A percentile compares a stretch with the other conserved stretches of the same genome.
These are phyloP conservation scores for Podospora pseudoanserina DNA, from an alignment of 495 filamentous ascomycete species.

Conservation along the genomic window DNA sequence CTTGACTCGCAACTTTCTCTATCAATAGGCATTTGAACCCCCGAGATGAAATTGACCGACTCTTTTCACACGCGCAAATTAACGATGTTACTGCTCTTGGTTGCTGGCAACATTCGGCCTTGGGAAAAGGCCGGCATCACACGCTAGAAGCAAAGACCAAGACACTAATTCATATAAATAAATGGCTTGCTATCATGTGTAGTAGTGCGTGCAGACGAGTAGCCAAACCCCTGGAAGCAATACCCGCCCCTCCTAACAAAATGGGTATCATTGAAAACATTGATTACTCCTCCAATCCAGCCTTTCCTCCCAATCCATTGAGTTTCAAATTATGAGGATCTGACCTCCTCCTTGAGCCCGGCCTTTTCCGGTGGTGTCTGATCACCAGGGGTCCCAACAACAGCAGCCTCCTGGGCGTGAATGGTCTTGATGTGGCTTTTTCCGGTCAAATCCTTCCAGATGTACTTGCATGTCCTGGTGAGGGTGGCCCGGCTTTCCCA, in stretches of 20 bases:
- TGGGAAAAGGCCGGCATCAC: too few species aligned
- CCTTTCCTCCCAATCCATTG: neutral
- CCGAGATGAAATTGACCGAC: too few species aligned
- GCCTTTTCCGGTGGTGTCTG: slow-evolving; percentile 34
- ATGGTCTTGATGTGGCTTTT: slow-evolving; percentile 45
- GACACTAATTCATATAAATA: neutral
- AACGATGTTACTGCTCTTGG: too few species aligned
- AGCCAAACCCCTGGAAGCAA: neutral
- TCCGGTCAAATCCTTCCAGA: slow-evolving; percentile 67
- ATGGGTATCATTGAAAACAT: slow-evolving; percentile 3
- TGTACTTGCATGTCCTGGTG: slow-evolving; percentile 57
- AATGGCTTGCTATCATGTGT: neutral
- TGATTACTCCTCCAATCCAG: neutral
- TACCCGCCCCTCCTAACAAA: neutral
- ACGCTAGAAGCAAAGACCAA: neutral
- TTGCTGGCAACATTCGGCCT: too few species aligned
- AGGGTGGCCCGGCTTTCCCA: slow-evolving; percentile 76
- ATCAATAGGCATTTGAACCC: too few species aligned
- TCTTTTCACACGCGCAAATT: too few species aligned
- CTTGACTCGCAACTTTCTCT: too few species aligned
- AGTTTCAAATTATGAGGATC: slow-evolving; percentile 5
- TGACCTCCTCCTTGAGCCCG: slow-evolving; percentile 20
- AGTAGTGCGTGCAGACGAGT: neutral
- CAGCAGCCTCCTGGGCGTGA: slow-evolving; percentile 29
- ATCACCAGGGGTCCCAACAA: slow-evolving; percentile 23